A percentile compares a stretch with the other conserved stretches of the same genome.
Evolutionary conservation across 208 protist genomes (phyloP).

Genomic region (Crithidia thermophila): DNA sequence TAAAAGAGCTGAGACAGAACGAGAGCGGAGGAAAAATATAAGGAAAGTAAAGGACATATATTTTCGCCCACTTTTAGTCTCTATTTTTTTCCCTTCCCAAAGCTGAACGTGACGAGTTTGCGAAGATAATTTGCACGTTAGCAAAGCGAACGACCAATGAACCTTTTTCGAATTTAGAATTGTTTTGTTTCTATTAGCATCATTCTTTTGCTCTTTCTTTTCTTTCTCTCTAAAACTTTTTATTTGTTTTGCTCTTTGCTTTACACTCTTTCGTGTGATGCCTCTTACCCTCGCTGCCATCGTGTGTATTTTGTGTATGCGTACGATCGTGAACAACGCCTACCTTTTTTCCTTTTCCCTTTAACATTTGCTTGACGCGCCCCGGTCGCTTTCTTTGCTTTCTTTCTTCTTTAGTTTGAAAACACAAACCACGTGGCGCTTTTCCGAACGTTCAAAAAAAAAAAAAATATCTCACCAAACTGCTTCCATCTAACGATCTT

Average conservation of each 20-base stretch:
- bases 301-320: not conserved
- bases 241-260: not conserved
- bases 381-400: no score
- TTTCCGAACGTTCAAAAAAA: no score
- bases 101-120: no score
- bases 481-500: not conserved
- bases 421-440: no score
- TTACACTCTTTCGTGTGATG: not conserved
- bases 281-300: not conserved
- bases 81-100: no score
- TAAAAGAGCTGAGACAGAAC: no score
- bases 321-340: no score
- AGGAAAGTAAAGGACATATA: no score
- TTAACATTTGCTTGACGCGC: not conserved
- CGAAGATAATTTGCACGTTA: no score
- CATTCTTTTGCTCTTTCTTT: not conserved
- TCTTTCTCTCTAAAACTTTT: not conserved
- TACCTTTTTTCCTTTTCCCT: not conserved
- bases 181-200: not conserved
- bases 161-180: not conserved
- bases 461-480: no score
- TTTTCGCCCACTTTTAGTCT: no score
- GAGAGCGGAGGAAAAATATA: no score
- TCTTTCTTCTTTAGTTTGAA: not conserved
- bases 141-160: not conserved